Evolutionary conservation across 2,329 filamentous ascomycete species (phyloP).

Genomic region (Alternaria postmessia): DNA sequence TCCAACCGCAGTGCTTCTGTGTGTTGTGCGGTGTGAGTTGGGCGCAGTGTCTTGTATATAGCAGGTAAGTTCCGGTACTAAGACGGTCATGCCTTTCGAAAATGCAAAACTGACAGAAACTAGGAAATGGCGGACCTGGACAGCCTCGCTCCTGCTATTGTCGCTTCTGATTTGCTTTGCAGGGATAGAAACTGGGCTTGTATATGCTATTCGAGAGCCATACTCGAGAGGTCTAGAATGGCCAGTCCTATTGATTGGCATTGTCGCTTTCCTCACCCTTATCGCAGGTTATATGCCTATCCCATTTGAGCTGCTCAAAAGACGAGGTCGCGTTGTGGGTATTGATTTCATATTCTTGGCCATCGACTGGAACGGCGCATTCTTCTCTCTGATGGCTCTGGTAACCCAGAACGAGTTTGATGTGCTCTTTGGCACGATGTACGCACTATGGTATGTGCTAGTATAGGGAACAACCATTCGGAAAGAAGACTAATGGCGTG

Average conservation of each 20-base stretch:
- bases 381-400: conserved; percentile 68
- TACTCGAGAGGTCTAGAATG: conserved; percentile 61
- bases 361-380: conserved; percentile 66
- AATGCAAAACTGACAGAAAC: background rate
- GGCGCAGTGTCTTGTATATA: conserved; percentile 59
- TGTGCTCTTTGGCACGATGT: conserved; percentile 65
- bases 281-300: conserved; percentile 64
- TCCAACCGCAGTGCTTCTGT: conserved; percentile 61
- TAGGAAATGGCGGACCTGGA: conserved; percentile 53
- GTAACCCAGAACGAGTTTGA: conserved; percentile 67
- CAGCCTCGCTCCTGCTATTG: conserved; percentile 21
- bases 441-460: conserved; percentile 58
- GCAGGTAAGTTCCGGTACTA: conserved; percentile 44
- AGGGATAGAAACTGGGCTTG: conserved; percentile 61
- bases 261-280: conserved; percentile 64
- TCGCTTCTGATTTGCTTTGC: conserved; percentile 54
- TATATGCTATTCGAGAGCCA: conserved; percentile 62
- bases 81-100: background rate
- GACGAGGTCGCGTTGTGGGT: conserved; percentile 65
- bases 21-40: conserved; percentile 57
- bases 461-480: background rate
- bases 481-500: background rate
- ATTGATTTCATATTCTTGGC: conserved; percentile 65
- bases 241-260: conserved; percentile 62
- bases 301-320: conserved; percentile 67